Base-by-base conservation (phyloP, 139 green algal genomes). In the Chlorella sp. region DNA sequence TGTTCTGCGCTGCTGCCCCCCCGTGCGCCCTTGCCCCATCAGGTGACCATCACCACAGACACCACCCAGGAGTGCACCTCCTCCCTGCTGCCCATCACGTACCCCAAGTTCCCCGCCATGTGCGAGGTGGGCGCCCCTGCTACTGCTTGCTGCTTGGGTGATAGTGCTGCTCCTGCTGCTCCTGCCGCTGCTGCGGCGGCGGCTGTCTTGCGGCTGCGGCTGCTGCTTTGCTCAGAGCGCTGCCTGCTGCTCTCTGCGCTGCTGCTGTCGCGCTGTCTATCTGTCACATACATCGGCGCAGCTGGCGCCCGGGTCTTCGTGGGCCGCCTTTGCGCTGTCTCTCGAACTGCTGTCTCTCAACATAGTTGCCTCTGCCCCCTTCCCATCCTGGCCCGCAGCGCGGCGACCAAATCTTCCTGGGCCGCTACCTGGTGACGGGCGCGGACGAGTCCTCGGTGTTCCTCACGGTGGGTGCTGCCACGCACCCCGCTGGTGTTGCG, bases 401-500 rank as follows among this genome's bases (percentile, higher is more conserved):
- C 5, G 96, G 96, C 11, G 96, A 98, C 89, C 92, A 86, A 9
- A 90, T 98, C 76, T 97, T 97, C 89, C 87, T 98, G 64, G 95
- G 94, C 3, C 90, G 95, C n/a, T 98, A 98, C 89, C 91, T 98
- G 56, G 93, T 95, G 17, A 97, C 93, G 2, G 96, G 96, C 65
- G 94, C 94, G 22, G 96, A 98, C 84, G 90, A 90, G 0, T 92
- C 93, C 28, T 95, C 91, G 1, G 84, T 97, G 17, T 98, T 95
- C 86, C 87, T 98, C 41, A 90, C 95, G 84, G 95, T 96, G 85
- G 32, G 83, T 7, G 3, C 13, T 28, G 51, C 11, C 51, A n/a
- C n/a, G n/a, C n/a, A n/a, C n/a, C n/a, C n/a, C n/a, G n/a, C n/a
- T n/a, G n/a, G n/a, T n/a, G n/a, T n/a, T n/a, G n/a, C n/a, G n/a